These are phyloP conservation scores for Haematococcus lacustris DNA, from an alignment of 139 green algal species.

Conservation along the genomic window DNA sequence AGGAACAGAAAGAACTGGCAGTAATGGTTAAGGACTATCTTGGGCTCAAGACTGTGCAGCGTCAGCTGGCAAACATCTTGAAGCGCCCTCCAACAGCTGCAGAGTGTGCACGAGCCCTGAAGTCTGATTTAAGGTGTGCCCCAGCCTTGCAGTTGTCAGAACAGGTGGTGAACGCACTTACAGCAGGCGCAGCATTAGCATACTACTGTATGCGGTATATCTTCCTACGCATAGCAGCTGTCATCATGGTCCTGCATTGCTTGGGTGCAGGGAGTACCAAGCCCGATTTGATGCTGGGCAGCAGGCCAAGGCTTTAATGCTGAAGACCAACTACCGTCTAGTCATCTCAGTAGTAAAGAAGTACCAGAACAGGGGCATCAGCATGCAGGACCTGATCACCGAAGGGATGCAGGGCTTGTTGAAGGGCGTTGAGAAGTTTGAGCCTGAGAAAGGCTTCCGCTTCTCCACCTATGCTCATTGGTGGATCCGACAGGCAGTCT, in stretches of 20 bases:
- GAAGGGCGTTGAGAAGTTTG: conserved; percentile 85
- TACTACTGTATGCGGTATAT: not conserved
- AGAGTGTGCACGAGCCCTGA: conserved; percentile 50
- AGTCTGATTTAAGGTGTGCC: not conserved
- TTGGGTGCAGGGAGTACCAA: conserved; percentile 6
- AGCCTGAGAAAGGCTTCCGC: conserved; percentile 82
- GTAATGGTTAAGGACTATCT: conserved; percentile 62
- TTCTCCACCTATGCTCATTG: conserved; percentile 96
- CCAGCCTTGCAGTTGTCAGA: too few species aligned
- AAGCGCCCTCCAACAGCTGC: conserved; percentile 32
- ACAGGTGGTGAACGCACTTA: too few species aligned
- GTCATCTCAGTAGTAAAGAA: conserved; percentile 85
- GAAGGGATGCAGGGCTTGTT: conserved; percentile 80
- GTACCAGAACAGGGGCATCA: conserved; percentile 53
- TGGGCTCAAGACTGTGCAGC: conserved; percentile 44
- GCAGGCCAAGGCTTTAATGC: conserved; percentile 73
- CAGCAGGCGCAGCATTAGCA: not conserved
- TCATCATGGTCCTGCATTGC: not conserved
- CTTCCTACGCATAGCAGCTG: not conserved
- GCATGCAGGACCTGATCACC: conserved; percentile 61
- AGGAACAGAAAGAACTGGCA: conserved; percentile 72
- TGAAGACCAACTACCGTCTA: conserved; percentile 87
- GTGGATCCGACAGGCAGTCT: conserved; percentile 91
- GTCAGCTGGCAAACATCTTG: conserved; percentile 22
- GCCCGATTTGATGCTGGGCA: conserved; percentile 36